Percentiles rank a stretch among this genome's conserved stretches.
Conservation (phyloP, 306 rosid species). For the Oxytropis ochrocephala region DNA sequence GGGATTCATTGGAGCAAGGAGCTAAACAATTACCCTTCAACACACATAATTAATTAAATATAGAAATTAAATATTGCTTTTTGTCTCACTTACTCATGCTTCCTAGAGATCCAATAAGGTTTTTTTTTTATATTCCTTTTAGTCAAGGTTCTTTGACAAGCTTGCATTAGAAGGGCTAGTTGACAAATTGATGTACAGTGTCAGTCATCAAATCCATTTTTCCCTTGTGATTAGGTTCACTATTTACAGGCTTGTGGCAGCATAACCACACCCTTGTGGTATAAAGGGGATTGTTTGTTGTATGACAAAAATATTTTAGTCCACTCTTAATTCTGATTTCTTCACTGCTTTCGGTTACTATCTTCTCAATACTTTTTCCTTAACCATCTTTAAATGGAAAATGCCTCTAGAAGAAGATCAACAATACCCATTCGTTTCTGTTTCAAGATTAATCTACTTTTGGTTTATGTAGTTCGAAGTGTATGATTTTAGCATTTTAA, state of each 20-base stretch:
- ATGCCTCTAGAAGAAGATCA: too few relatives aligned
- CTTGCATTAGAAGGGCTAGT: constrained; percentile 11
- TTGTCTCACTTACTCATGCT: not conserved
- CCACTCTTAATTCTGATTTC: constrained; percentile 9
- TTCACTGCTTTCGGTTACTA: constrained; percentile 3
- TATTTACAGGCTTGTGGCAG: constrained; percentile 3
- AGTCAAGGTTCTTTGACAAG: constrained; percentile 13
- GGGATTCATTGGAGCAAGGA: constrained; percentile 73
- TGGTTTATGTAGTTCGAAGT: too few relatives aligned
- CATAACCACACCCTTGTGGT: constrained; percentile 16
- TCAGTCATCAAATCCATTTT: not conserved
- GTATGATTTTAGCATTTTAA: too few relatives aligned
- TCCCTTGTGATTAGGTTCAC: not conserved
- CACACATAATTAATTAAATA: constrained; percentile 6
- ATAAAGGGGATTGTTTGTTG: constrained; percentile 10
- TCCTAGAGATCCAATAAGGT: not conserved
- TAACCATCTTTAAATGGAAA: not conserved
- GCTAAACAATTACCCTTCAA: constrained; percentile 56
- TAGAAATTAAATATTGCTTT: not conserved
- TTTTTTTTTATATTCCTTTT: not conserved
- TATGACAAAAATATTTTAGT: not conserved
- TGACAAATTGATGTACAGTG: constrained; percentile 30
- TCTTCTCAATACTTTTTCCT: not conserved
- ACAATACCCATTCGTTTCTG: too few relatives aligned
- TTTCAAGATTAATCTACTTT: too few relatives aligned